Evolutionary conservation across 192 early-diverging fungal genomes (phyloP).

Genomic region (Cetraspora pellucida): DNA sequence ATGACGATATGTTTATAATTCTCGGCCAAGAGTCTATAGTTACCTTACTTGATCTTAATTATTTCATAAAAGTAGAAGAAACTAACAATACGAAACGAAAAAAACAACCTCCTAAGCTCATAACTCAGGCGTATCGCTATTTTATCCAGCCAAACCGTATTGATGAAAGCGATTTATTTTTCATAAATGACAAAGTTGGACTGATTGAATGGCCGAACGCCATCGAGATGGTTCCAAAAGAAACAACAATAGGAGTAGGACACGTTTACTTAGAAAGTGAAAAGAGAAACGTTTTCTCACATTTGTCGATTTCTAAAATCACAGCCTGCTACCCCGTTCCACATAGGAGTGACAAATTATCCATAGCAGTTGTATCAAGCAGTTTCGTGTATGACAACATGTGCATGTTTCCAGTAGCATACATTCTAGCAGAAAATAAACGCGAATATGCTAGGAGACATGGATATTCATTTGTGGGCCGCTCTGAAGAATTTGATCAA

Average conservation of each 20-base stretch:
- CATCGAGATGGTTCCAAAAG: constrained; percentile 42
- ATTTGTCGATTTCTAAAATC: constrained; percentile 36
- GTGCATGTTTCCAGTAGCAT: constrained; percentile 58
- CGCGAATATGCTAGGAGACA: constrained; percentile 52
- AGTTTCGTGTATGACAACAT: constrained; percentile 56
- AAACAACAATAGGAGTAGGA: constrained; percentile 41
- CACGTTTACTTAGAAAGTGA: constrained; percentile 53
- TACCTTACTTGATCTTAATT: too few species aligned
- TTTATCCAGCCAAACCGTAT: background rate
- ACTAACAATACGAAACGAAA: too few species aligned
- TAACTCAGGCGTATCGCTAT: constrained; percentile 33
- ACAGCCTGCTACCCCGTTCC: constrained; percentile 33
- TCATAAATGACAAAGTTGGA: constrained; percentile 34
- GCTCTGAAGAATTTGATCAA: constrained; percentile 58
- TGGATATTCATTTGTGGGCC: constrained; percentile 58
- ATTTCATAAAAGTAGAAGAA: too few species aligned
- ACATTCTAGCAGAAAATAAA: constrained; percentile 54
- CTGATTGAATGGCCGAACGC: constrained; percentile 51
- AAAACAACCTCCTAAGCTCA: constrained; percentile 19
- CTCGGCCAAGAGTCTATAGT: too few species aligned
- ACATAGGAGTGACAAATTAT: constrained; percentile 28
- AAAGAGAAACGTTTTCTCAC: constrained; percentile 42
- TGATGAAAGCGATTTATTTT: background rate
- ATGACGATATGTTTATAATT: too few species aligned
- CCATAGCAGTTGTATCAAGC: constrained; percentile 54